Evolutionary conservation across 495 filamentous ascomycete genomes (phyloP), one percentile per base, ranked within the genome.

Genomic region (Lasiosphaeria hispida): DNA sequence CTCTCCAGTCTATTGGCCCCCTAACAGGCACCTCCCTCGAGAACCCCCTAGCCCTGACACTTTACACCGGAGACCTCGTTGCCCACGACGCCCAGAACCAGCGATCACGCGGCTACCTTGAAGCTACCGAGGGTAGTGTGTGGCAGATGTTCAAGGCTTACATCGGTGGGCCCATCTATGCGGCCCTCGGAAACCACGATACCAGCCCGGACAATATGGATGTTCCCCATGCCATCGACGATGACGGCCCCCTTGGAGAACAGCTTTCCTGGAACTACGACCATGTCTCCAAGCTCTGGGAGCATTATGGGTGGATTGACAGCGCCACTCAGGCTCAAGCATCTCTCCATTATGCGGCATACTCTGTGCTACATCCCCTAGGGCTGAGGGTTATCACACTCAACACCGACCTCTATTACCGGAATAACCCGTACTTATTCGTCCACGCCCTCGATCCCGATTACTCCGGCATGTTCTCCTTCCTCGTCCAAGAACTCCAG

Each of bases 221-320:
- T 53, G 69, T 76, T 7, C 74, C 80, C 6, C 75, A 83, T 57
- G 72, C 55, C 30, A 69, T 84, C n/a, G 80, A 78, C 13, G 37
- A 54, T 10, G 62, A 59, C 38, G 80, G 78, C 1, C 68, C 72
- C 6, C 70, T 85, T 1, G 78, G 82, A 0, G 62, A 79, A 52
- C 83, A 86, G 55, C 76, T 78, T 52, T 80, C 75, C 50, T 84
- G 81, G 80, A 80, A 82, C 51, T 82, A 81, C 56, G 63, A 80
- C 8, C 77, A 82, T 53, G 60, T 84, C n/a, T 72, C 79, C 18
- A 66, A 65, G 23, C 64, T 82, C 3, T 83, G 80, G 80, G 69
- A 76, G 54, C 68, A 81, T 38, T 75, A 81, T 37, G 76, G 75
- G 10, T 83, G 79, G 80, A 76, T 83, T 54, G 64, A 72, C 40